A percentile compares a stretch with the other conserved stretches of the same genome.
Conservation (phyloP, 345 rosid species). For the Geranium brycei region DNA sequence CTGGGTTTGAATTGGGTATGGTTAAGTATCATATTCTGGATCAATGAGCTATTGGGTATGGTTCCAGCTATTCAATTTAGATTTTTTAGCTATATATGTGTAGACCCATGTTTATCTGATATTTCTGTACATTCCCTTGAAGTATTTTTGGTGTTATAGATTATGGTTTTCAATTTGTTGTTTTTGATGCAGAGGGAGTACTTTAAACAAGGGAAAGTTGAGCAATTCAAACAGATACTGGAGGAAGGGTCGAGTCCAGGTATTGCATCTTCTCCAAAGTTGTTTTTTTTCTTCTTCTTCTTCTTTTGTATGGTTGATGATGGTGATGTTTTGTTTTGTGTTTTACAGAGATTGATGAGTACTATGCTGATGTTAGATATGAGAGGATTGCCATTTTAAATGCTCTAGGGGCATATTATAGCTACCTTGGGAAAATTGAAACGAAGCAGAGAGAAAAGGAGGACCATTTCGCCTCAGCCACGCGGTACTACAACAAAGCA, state of each 20-base stretch:
- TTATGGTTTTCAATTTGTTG: background rate
- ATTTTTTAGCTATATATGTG: background rate
- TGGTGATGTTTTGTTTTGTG: background rate
- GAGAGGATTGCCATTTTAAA: constrained; percentile 94
- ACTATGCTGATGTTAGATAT: constrained; percentile 88
- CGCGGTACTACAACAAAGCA: constrained; percentile 77
- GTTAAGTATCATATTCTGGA: background rate
- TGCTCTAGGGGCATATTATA: constrained; percentile 86
- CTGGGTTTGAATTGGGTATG: background rate
- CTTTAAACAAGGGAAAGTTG: constrained; percentile 87
- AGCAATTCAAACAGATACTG: constrained; percentile 83
- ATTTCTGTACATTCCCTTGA: background rate
- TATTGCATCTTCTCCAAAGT: constrained; percentile 10
- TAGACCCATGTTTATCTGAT: background rate
- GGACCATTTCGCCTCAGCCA: constrained; percentile 78
- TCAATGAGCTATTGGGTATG: background rate
- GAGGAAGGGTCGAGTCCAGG: constrained; percentile 98
- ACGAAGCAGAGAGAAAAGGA: constrained; percentile 79
- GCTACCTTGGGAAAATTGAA: constrained; percentile 89
- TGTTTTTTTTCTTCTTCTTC: background rate
- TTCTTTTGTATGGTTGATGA: background rate
- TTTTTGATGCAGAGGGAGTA: constrained; percentile 68
- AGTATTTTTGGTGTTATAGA: background rate
- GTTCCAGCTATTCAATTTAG: background rate
- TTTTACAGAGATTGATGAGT: constrained; percentile 80